A percentile compares a stretch with the other conserved stretches of the same genome.
phyloP scores from a whole-genome alignment of 192 early-diverging fungal genomes.

The Podila epigama region DNA sequence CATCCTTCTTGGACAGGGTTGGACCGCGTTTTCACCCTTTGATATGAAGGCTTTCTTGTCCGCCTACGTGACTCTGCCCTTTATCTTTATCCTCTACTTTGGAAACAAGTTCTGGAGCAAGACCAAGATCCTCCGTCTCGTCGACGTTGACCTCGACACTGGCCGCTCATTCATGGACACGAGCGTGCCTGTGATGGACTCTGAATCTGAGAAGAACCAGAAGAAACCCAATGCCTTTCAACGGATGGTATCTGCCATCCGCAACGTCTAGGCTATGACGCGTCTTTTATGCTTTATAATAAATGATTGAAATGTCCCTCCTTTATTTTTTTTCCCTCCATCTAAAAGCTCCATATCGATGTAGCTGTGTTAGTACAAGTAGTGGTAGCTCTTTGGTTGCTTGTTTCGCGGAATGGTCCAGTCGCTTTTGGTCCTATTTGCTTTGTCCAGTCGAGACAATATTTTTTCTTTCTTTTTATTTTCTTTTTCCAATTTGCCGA shows the following conservation, averaged over 20 bases:
- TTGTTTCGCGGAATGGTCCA: too few relatives aligned
- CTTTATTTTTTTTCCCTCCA: background rate
- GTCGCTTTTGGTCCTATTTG: too few relatives aligned
- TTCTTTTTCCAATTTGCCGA: too few relatives aligned
- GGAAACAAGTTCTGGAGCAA: conserved; percentile 66
- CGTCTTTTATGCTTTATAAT: background rate
- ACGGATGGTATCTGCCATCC: conserved; percentile 7
- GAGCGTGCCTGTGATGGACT: conserved; percentile 14
- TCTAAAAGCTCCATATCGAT: background rate
- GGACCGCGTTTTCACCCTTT: conserved; percentile 61
- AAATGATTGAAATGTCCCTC: background rate
- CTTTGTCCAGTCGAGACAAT: too few relatives aligned
- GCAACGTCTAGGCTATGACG: too few relatives aligned
- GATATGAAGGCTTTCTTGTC: conserved; percentile 61
- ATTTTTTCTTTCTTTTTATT: too few relatives aligned
- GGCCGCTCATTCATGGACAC: conserved; percentile 39
- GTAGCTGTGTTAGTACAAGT: too few relatives aligned
- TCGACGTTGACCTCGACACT: conserved; percentile 63
- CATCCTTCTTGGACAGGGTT: conserved; percentile 67
- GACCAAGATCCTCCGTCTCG: conserved; percentile 62
- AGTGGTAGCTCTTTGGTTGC: too few relatives aligned
- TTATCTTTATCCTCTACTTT: conserved; percentile 67
- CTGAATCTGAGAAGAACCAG: conserved; percentile 18
- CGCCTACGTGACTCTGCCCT: conserved; percentile 63
- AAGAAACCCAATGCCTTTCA: conserved; percentile 23